Conservation (phyloP, 2,329 filamentous ascomycete species). For the Aspergillus phoenicis region DNA sequence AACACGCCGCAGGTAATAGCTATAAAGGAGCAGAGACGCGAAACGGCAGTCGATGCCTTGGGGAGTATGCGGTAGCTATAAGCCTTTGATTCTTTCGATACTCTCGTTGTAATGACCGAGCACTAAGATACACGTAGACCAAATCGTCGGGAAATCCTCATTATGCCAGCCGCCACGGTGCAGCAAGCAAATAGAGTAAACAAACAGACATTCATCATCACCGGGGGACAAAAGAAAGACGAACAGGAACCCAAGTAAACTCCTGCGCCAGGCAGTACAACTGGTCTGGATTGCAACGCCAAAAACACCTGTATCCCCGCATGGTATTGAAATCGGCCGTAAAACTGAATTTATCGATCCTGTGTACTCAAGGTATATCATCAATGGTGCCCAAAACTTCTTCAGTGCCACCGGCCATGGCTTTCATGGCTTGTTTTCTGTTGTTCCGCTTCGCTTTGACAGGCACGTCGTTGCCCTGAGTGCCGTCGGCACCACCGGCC, state of each 20-base stretch:
- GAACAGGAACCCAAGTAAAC: conserved; percentile 5
- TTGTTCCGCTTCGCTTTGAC: conserved; percentile 34
- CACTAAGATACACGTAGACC: neutral
- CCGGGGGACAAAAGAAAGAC: neutral
- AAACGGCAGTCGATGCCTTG: neutral
- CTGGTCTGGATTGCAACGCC: conserved; percentile 9
- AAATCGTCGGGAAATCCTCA: neutral
- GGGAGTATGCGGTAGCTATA: neutral
- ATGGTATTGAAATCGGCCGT: conserved; percentile 6
- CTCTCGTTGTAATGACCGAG: neutral
- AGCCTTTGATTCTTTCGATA: neutral
- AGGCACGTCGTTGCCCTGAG: conserved; percentile 32
- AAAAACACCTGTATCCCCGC: conserved; percentile 9
- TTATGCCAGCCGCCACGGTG: neutral
- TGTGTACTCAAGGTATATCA: conserved; percentile 30
- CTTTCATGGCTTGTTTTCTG: conserved; percentile 33
- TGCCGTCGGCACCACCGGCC: conserved; percentile 25
- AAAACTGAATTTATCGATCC: conserved; percentile 2
- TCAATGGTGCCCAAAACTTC: conserved; percentile 46
- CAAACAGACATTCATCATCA: conserved; percentile 5
- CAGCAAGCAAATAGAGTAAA: neutral
- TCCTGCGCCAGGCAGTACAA: conserved; percentile 1
- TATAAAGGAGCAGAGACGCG: neutral
- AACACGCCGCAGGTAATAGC: conserved; percentile 42
- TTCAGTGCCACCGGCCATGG: conserved; percentile 39